Base-by-base conservation (phyloP, 1,284 basidiomycete genomes). In the Ganoderma meredithae region DNA sequence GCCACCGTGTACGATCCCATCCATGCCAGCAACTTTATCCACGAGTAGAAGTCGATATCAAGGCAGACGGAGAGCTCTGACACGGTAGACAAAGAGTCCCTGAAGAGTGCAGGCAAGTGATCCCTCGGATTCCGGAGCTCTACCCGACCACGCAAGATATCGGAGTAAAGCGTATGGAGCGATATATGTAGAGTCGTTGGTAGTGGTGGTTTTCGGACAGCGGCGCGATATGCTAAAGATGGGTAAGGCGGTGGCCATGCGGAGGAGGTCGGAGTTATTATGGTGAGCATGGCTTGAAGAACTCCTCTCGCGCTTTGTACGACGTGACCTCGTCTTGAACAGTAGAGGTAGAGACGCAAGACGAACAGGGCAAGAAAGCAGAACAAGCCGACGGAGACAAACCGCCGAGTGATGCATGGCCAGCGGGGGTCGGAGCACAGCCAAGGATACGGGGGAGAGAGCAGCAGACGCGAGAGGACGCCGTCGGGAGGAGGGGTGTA, bases 171-270 rank as follows among this genome's bases (percentile, higher is more conserved):
- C 3, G 44, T 63, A 12, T 27, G 27, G 3, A 63, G 33, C 9
- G 62, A 40, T 7, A 63, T 43, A 3, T 40, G 44, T 22, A 77
- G 71, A 63, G 78, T 76, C 68, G 71, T 69, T 2, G 8, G 19
- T 1, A 72, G 41, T 40, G 33, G 44, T 5, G 25, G 33, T 12
- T 41, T 39, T 1, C 47, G 56, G 15, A 52, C 22, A 64, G 62
- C 43, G 2, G 55, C 66, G 12, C 65, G 49, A 19, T 73, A 74
- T 41, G 80, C 78, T 17, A 81, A 66, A 19, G 72, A 39, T 55
- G 76, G 73, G 63, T 83, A 82, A 17, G 69, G 73, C 6, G 62
- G 61, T 10, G 82, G 80, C 81, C 81, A 82, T 60, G 78, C 67
- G 27, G 82, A 83, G 44, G 75, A 76, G 0, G 76, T 77, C 7